A percentile compares a stretch with the other conserved stretches of the same genome.
phyloP scores from a whole-genome alignment of 345 rosid genomes.

The Stellera chamaejasme region DNA sequence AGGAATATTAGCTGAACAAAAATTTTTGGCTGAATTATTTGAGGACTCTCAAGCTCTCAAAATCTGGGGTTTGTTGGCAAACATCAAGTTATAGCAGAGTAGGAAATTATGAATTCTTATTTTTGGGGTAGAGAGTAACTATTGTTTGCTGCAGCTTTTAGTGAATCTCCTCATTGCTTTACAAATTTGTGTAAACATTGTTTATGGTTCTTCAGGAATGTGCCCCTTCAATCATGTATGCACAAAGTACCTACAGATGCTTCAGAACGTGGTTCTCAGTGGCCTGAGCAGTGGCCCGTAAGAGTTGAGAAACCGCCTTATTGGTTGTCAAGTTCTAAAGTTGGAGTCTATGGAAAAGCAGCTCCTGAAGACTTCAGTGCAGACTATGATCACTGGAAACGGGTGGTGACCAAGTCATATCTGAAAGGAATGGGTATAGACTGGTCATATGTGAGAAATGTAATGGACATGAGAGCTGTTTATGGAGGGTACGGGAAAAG shows the following conservation, averaged over 20 bases:
- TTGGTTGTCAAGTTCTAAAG: slow-evolving; percentile 69
- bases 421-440: slow-evolving; percentile 67
- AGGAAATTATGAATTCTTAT: no score
- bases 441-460: slow-evolving; percentile 73
- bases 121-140: no score
- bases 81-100: no score
- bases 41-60: no score
- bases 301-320: slow-evolving; percentile 68
- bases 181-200: slow-evolving; percentile 9
- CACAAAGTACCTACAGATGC: slow-evolving; percentile 56
- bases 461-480: slow-evolving; percentile 92
- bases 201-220: slow-evolving; percentile 38
- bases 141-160: no score
- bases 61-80: neutral
- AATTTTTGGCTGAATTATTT: no score
- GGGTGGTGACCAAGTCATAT: slow-evolving; percentile 72
- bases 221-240: slow-evolving; percentile 80
- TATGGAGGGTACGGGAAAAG: slow-evolving; percentile 70
- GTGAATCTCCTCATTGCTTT: neutral
- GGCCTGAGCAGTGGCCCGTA: slow-evolving; percentile 90
- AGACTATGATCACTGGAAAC: slow-evolving; percentile 80
- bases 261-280: slow-evolving; percentile 63
- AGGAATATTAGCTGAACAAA: no score
- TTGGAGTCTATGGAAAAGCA: slow-evolving; percentile 82
- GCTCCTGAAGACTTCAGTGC: slow-evolving; percentile 71